Conservation (phyloP, 805 yeast genomes). For the Candida tibetensis region DNA sequence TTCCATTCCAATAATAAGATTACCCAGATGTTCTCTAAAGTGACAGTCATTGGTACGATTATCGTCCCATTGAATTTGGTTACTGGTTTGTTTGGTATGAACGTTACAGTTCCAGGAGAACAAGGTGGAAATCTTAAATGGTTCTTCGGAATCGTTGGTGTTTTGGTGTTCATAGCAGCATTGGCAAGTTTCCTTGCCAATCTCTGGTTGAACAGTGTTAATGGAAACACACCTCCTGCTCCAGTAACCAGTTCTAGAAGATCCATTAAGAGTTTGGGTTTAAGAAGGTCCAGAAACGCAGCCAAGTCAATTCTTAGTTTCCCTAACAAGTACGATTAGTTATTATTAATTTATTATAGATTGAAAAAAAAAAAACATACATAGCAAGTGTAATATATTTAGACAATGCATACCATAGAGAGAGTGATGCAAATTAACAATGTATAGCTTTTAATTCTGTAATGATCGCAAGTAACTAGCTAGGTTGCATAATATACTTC, state of each 20-base stretch:
- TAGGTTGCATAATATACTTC: too few species aligned
- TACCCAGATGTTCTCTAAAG: conserved; percentile 24
- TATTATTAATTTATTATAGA: conserved; percentile 2
- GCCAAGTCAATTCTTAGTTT: conserved; percentile 41
- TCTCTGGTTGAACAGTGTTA: conserved; percentile 18
- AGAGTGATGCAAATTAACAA: too few species aligned
- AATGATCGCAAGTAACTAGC: too few species aligned
- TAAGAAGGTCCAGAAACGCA: conserved; percentile 25
- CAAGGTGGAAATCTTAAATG: conserved; percentile 10
- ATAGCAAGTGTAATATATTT: too few species aligned
- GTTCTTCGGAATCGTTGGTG: conserved; percentile 25
- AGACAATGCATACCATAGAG: too few species aligned
- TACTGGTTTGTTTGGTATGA: conserved; percentile 29
- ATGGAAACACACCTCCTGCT: conserved; percentile 6
- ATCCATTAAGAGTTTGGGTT: conserved; percentile 23
- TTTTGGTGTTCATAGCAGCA: conserved; percentile 22
- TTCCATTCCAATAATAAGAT: conserved; percentile 25
- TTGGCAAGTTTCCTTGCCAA: conserved; percentile 23
- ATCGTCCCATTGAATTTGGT: conserved; percentile 27
- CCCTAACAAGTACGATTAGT: conserved; percentile 34
- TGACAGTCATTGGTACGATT: conserved; percentile 28
- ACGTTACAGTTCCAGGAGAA: conserved; percentile 24
- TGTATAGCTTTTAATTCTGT: too few species aligned
- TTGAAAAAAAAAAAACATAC: too few species aligned
- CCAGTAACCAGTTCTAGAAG: conserved; percentile 11